Base-by-base conservation (phyloP, 331 rosid genomes). In the Spiraea crenata region DNA sequence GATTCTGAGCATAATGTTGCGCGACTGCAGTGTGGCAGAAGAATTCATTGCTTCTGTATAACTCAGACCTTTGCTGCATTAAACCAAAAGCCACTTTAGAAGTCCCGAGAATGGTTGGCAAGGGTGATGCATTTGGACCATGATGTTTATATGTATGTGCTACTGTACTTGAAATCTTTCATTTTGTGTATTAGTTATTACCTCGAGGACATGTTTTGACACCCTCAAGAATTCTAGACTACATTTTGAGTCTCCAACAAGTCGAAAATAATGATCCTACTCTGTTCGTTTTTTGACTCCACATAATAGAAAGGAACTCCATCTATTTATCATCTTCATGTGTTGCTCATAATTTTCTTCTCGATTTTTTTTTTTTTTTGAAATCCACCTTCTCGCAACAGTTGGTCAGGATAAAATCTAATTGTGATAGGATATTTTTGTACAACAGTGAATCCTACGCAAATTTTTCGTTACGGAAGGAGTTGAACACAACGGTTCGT, bases 181-280 rank as follows among this genome's bases (percentile, higher is more conserved):
- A n/a, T 61, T 61, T 60, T 61, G 48, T 42, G 48, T 16, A 61
- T 38, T 7, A 61, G 19, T 61, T 40, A 61, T 39, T 17, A n/a
- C 35, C 66, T 42, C n/a, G 66, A 39, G 66, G 47, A n/a, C 3
- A 6, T 52, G 44, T 37, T 42, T 35, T 35, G 63, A 58, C 25
- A 56, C 3, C 3, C 12, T 58, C 10, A 39, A 20, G 5, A 25
- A 20, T 19, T 56, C 38, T 25, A 25, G 31, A 25, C 31, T 25
- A 25, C 31, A 0, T 25, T 25, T 25, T 25, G 31, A 25, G 31
- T 25, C 31, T 25, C 31, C 1, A 25, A 25, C 31, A 25, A 25
- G 31, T 25, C 31, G 1, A 25, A 25, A 25, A 25, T 25, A 25
- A 25, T n/a, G n/a, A n/a, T 25, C 31, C 31, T 25, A 25, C 31